Conservation (phyloP, 169 alveolate species). For the Eimeria zaria region DNA sequence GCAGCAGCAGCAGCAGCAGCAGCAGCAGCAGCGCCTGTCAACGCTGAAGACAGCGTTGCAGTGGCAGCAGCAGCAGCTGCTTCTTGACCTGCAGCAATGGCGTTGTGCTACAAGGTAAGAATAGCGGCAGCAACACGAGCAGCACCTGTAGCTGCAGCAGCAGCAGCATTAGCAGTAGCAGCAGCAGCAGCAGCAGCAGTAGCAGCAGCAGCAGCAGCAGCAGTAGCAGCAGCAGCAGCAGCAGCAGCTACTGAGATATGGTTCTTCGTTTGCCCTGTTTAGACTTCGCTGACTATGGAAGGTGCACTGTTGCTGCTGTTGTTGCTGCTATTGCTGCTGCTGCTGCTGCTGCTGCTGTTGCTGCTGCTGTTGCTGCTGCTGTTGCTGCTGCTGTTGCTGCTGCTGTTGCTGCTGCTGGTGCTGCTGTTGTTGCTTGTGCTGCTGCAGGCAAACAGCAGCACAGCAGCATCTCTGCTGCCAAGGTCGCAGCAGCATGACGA, state of each 20-base stretch:
- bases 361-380: background rate
- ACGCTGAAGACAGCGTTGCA: constrained; percentile 16
- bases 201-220: no score
- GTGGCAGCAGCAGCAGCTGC: constrained; percentile 59
- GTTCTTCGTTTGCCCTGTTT: no score
- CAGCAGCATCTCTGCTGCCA: constrained; percentile 9
- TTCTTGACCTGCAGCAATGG: constrained; percentile 31
- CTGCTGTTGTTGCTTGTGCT: background rate
- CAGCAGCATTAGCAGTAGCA: background rate
- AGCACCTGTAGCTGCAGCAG: background rate
- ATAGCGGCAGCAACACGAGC: background rate
- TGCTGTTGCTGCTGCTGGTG: constrained; percentile 3
- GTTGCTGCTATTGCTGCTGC: no score
- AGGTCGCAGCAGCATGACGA: background rate
- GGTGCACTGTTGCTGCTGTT: no score
- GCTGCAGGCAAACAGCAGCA: constrained; percentile 30
- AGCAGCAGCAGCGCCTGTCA: constrained; percentile 28
- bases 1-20: constrained; percentile 19
- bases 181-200: background rate
- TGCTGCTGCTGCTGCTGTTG: background rate
- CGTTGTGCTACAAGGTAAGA: constrained; percentile 9
- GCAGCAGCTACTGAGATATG: no score
- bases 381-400: constrained; percentile 16
- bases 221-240: no score
- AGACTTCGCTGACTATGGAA: no score